These are phyloP conservation scores for Colletotrichum falcatum DNA, from an alignment of 2,329 filamentous ascomycete genomes.

Conservation along the genomic window DNA sequence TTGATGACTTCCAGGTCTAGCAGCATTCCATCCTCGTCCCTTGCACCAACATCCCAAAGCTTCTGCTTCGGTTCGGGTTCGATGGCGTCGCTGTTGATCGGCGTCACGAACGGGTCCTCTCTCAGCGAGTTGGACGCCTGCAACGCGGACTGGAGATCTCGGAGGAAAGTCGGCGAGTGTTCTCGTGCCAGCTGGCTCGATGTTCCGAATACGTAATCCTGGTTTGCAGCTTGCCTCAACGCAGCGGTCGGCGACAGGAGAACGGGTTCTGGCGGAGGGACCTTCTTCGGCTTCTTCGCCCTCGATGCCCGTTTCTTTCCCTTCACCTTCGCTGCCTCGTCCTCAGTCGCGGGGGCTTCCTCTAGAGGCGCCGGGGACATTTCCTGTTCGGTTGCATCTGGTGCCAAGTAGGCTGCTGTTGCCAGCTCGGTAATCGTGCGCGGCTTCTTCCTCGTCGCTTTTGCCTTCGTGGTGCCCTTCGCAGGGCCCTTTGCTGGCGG, in stretches of 20 bases:
- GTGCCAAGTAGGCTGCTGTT: slow-evolving; percentile 73
- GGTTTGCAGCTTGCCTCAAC: slow-evolving; percentile 71
- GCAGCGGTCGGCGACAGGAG: slow-evolving; percentile 79
- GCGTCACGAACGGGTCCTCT: slow-evolving; percentile 55
- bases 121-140: slow-evolving; percentile 64
- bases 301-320: slow-evolving; percentile 52
- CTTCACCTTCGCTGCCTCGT: slow-evolving; percentile 49
- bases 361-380: slow-evolving; percentile 44
- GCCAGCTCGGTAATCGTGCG: slow-evolving; percentile 84
- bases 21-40: slow-evolving; percentile 73
- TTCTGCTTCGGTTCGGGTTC: slow-evolving; percentile 52
- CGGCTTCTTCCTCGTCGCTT: slow-evolving; percentile 74
- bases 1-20: slow-evolving; percentile 73
- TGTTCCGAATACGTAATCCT: slow-evolving; percentile 87
- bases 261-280: slow-evolving; percentile 56
- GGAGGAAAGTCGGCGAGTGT: slow-evolving; percentile 74
- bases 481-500: slow-evolving; percentile 48
- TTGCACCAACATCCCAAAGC: slow-evolving; percentile 78
- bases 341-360: slow-evolving; percentile 44
- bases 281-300: slow-evolving; percentile 52
- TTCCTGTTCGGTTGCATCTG: slow-evolving; percentile 50
- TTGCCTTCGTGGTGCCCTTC: slow-evolving; percentile 60
- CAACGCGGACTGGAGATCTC: slow-evolving; percentile 72
- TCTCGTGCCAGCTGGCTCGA: slow-evolving; percentile 84
- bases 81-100: slow-evolving; percentile 54